Conservation (phyloP, 768 basidiomycete genomes). For the Leccinellum luteum region DNA sequence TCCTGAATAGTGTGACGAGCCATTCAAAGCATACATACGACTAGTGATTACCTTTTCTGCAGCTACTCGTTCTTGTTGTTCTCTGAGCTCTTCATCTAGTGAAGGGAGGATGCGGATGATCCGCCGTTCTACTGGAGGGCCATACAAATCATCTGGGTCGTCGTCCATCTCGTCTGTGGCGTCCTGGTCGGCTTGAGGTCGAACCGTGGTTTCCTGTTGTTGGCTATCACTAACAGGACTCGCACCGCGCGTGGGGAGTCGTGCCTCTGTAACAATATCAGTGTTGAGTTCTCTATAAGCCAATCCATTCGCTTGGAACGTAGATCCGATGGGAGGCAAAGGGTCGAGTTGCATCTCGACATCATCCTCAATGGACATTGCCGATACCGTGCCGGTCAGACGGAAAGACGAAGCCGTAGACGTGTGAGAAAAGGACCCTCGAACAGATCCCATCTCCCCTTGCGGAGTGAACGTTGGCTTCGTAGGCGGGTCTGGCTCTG, state of each 20-base stretch:
- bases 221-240: background rate
- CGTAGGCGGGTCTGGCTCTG: background rate
- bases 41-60: slow-evolving; percentile 14
- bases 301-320: background rate
- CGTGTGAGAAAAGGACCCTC: background rate
- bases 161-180: slow-evolving; percentile 9
- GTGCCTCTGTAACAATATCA: background rate
- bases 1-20: slow-evolving; percentile 10
- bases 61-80: slow-evolving; percentile 16
- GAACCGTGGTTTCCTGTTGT: background rate
- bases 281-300: background rate
- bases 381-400: background rate
- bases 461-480: background rate
- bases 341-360: slow-evolving; percentile 14
- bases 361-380: slow-evolving; percentile 7
- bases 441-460: background rate
- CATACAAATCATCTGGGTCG: slow-evolving; percentile 28
- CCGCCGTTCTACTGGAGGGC: slow-evolving; percentile 25
- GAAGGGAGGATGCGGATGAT: slow-evolving; percentile 27
- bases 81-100: slow-evolving; percentile 24
- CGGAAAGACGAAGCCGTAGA: background rate
- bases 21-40: background rate
- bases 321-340: background rate
- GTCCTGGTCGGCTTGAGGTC: background rate
- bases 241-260: background rate